Conservation (phyloP, 768 basidiomycete genomes). For the Kwoniella pini region DNA sequence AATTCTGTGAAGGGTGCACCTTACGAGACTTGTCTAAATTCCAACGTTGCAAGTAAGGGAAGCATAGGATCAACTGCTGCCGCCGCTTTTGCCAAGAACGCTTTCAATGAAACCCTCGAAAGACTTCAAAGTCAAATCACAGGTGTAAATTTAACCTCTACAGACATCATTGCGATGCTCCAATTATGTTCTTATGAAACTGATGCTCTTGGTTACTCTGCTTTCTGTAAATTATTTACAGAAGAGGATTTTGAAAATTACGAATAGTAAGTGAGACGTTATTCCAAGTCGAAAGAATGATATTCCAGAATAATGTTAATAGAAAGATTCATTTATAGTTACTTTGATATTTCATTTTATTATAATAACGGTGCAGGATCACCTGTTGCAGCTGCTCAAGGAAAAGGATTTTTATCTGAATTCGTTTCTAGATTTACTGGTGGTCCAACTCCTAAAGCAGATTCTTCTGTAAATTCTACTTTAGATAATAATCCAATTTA, state of each 20-base stretch:
- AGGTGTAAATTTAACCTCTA: conserved; percentile 37
- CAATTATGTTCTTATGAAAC: conserved; percentile 55
- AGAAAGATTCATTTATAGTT: not conserved
- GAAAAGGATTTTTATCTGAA: conserved; percentile 52
- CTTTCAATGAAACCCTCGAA: conserved; percentile 36
- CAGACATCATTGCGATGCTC: conserved; percentile 49
- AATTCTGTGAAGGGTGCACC: conserved; percentile 37
- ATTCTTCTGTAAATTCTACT: conserved; percentile 49
- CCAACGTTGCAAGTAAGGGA: conserved; percentile 32
- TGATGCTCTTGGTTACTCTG: conserved; percentile 47
- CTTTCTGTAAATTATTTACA: conserved; percentile 55
- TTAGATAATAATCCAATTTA: conserved; percentile 43
- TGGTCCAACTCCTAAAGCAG: conserved; percentile 29
- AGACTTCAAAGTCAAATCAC: conserved; percentile 36
- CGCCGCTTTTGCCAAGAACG: conserved; percentile 26
- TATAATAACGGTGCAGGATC: conserved; percentile 50
- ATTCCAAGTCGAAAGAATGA: too few species aligned
- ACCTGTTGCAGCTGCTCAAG: conserved; percentile 52
- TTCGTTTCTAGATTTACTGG: conserved; percentile 50
- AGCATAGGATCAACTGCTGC: conserved; percentile 40
- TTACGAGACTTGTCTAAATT: conserved; percentile 45
- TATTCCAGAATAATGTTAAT: not conserved
- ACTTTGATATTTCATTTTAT: conserved; percentile 31
- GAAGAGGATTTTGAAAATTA: conserved; percentile 50
- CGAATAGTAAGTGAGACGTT: conserved; percentile 32